A percentile compares a stretch with the other conserved stretches of the same genome.
phyloP scores from a whole-genome alignment of 805 yeast species.

The Lipomyces sp. region DNA sequence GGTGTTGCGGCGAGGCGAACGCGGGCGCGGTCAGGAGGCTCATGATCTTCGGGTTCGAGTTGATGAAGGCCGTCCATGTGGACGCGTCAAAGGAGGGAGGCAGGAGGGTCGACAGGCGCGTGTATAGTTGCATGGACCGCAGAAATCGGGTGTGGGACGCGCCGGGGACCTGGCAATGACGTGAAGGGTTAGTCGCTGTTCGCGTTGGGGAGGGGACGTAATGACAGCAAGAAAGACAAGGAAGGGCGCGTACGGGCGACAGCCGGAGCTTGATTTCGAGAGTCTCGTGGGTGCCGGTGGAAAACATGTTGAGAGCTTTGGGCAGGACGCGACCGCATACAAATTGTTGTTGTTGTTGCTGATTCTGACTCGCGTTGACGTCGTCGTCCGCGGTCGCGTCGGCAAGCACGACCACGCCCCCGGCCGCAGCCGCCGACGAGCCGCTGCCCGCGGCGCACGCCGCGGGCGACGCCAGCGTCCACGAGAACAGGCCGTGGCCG shows the following conservation, averaged over 20 bases:
- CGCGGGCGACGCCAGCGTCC: constrained; percentile 21
- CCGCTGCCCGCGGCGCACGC: background rate
- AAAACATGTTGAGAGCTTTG: constrained; percentile 32
- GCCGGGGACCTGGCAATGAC: constrained; percentile 18
- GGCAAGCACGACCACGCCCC: background rate
- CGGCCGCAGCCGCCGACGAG: background rate
- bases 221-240: background rate
- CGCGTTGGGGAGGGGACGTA: background rate
- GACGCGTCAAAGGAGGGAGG: constrained; percentile 27
- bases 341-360: too few relatives aligned
- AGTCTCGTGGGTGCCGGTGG: constrained; percentile 31
- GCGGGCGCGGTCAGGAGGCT: constrained; percentile 21
- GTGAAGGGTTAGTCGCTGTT: background rate
- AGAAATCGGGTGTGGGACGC: constrained; percentile 21
- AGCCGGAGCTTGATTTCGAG: constrained; percentile 34
- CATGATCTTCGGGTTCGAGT: constrained; percentile 20
- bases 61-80: constrained; percentile 23
- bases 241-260: constrained; percentile 28
- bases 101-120: constrained; percentile 18
- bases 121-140: constrained; percentile 25
- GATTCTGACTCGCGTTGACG: too few relatives aligned
- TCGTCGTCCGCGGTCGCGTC: constrained; percentile 5
- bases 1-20: background rate
- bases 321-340: constrained; percentile 33
- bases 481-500: constrained; percentile 42